Percentiles rank a stretch among this genome's conserved stretches.
Conservation (phyloP, 1,284 basidiomycete genomes). For the Schizophyllum commune region DNA sequence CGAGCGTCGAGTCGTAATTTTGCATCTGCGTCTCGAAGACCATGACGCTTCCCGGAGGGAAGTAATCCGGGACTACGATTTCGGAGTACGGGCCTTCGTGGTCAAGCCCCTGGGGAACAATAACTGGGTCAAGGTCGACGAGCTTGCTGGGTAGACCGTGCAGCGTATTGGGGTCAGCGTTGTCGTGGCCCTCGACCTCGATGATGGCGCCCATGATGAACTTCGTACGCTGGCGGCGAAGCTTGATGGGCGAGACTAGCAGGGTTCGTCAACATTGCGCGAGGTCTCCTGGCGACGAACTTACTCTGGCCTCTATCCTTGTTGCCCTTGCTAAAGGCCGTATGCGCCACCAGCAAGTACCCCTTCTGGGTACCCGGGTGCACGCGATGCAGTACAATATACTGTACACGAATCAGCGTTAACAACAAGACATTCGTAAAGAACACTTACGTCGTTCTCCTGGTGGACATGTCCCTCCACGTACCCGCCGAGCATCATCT, state of each 20-base stretch:
- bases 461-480: slow-evolving; percentile 93
- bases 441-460: slow-evolving; percentile 75
- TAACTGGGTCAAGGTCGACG: slow-evolving; percentile 50
- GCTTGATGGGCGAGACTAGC: slow-evolving; percentile 74
- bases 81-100: slow-evolving; percentile 67
- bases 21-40: slow-evolving; percentile 81
- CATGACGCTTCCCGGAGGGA: slow-evolving; percentile 90
- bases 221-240: slow-evolving; percentile 70
- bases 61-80: slow-evolving; percentile 75
- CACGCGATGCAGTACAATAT: slow-evolving; percentile 86
- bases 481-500: slow-evolving; percentile 80
- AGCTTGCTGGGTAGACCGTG: slow-evolving; percentile 71
- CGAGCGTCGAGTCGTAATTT: slow-evolving; percentile 57
- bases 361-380: slow-evolving; percentile 88
- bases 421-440: too few species aligned
- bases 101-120: slow-evolving; percentile 51
- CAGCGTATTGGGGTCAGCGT: slow-evolving; percentile 50
- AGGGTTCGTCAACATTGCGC: too few species aligned
- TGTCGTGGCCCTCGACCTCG: slow-evolving; percentile 55
- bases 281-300: too few species aligned
- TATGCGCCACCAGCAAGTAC: slow-evolving; percentile 85
- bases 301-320: slow-evolving; percentile 74
- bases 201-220: slow-evolving; percentile 78
- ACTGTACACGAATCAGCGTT: slow-evolving; percentile 40
- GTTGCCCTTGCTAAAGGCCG: slow-evolving; percentile 75